Conservation (phyloP, 2,329 filamentous ascomycete genomes). For the Lachnellula occidentalis region DNA sequence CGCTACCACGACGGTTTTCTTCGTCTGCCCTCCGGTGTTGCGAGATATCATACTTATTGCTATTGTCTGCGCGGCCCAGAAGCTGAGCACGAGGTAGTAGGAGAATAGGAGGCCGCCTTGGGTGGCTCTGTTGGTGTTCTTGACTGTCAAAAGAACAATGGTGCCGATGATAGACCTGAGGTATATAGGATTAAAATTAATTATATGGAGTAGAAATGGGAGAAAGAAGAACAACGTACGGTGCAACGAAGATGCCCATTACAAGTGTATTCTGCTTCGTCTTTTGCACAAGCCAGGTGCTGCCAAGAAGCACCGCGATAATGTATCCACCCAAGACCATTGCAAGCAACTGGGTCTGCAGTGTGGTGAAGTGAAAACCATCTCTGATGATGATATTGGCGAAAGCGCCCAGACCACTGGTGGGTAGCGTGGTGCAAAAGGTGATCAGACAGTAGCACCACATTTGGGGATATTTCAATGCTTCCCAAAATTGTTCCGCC, state of each 20-base stretch:
- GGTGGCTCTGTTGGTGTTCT: slow-evolving; percentile 50
- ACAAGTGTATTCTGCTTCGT: slow-evolving; percentile 62
- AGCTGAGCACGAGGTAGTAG: slow-evolving; percentile 73
- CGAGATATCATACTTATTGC: slow-evolving; percentile 55
- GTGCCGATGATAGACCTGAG: slow-evolving; percentile 65
- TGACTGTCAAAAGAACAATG: slow-evolving; percentile 64
- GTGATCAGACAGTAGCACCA: slow-evolving; percentile 32
- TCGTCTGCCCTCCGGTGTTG: slow-evolving; percentile 48
- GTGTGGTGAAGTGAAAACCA: slow-evolving; percentile 58
- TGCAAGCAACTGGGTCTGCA: slow-evolving; percentile 67
- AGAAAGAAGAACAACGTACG: slow-evolving; percentile 35
- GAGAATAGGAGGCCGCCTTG: slow-evolving; percentile 63
- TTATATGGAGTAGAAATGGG: not conserved
- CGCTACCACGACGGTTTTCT: slow-evolving; percentile 45
- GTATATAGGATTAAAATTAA: slow-evolving; percentile 37
- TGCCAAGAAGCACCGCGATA: slow-evolving; percentile 61
- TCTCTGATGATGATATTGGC: slow-evolving; percentile 68
- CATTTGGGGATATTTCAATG: slow-evolving; percentile 56
- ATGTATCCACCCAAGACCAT: slow-evolving; percentile 74
- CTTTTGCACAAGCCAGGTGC: slow-evolving; percentile 63
- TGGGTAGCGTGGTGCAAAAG: slow-evolving; percentile 68
- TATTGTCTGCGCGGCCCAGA: slow-evolving; percentile 69
- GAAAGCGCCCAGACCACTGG: slow-evolving; percentile 66
- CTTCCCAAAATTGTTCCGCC: slow-evolving; percentile 45
- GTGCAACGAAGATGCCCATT: slow-evolving; percentile 62